Percentiles rank a stretch among this genome's conserved stretches.
phyloP scores from a whole-genome alignment of 129 eudicot genomes.

The Flaveria brownii region DNA sequence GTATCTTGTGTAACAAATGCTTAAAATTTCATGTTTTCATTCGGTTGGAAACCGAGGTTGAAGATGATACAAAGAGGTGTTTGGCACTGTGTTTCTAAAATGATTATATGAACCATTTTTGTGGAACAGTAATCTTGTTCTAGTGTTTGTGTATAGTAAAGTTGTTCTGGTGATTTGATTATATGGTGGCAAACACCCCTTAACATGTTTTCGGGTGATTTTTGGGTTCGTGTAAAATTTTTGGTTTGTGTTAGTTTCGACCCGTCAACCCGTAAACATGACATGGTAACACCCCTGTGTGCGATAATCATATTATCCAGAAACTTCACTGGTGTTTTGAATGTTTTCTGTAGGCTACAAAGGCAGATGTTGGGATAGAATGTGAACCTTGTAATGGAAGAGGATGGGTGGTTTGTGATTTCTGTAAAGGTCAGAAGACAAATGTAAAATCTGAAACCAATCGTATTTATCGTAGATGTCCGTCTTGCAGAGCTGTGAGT shows the following conservation, averaged over 20 bases:
- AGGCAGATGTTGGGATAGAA: slow-evolving; percentile 56
- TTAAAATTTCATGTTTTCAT: no score
- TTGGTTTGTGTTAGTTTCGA: neutral
- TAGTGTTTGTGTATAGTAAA: no score
- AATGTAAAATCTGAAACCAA: slow-evolving; percentile 76
- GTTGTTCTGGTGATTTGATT: no score
- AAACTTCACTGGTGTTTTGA: neutral
- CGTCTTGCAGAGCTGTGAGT: slow-evolving; percentile 92
- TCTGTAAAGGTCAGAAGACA: slow-evolving; percentile 85
- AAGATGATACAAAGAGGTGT: neutral
- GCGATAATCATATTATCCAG: no score
- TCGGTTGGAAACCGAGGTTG: no score
- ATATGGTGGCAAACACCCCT: no score
- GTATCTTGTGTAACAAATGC: neutral
- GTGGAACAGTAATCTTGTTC: neutral
- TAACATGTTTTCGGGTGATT: no score
- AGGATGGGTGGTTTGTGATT: slow-evolving; percentile 93
- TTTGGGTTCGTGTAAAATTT: neutral
- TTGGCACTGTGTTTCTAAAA: neutral
- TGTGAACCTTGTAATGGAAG: slow-evolving; percentile 86
- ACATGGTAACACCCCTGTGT: no score
- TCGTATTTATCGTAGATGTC: slow-evolving; percentile 83
- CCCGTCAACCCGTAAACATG: neutral
- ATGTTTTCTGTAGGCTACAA: slow-evolving; percentile 19
- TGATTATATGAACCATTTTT: neutral